These are phyloP conservation scores for Populus tremula DNA, from an alignment of 345 rosid genomes.

Conservation along the genomic window DNA sequence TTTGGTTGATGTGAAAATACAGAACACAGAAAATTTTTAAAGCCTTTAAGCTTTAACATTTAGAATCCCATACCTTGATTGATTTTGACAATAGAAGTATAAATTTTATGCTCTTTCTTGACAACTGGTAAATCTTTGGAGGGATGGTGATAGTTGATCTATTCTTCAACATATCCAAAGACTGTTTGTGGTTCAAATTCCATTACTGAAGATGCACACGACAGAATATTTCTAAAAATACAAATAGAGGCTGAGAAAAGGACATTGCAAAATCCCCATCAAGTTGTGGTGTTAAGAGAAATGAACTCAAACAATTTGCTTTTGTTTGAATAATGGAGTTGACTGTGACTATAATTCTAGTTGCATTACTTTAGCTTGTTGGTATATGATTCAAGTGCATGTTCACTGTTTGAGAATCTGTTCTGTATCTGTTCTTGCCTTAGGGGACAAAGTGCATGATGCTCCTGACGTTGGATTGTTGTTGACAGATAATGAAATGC, in stretches of 20 bases:
- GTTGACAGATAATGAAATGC: background rate
- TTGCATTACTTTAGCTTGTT: background rate
- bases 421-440: background rate
- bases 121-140: background rate
- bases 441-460: constrained; percentile 2
- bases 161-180: constrained; percentile 12
- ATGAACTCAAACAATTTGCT: background rate
- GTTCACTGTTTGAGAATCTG: constrained; percentile 13
- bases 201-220: background rate
- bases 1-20: constrained; percentile 28
- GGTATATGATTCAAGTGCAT: background rate
- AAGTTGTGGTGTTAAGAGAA: background rate
- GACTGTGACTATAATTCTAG: background rate
- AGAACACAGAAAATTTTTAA: no score
- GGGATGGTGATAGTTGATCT: background rate
- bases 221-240: background rate
- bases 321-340: background rate
- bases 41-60: background rate
- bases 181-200: background rate
- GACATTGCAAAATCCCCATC: background rate
- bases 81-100: background rate
- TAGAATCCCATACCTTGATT: constrained; percentile 6
- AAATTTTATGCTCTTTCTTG: background rate
- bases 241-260: background rate
- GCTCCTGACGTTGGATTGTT: background rate